A percentile compares a stretch with the other conserved stretches of the same genome.
Evolutionary conservation across 768 basidiomycete species (phyloP).

Genomic region (Amanita pseudoporphyria): DNA sequence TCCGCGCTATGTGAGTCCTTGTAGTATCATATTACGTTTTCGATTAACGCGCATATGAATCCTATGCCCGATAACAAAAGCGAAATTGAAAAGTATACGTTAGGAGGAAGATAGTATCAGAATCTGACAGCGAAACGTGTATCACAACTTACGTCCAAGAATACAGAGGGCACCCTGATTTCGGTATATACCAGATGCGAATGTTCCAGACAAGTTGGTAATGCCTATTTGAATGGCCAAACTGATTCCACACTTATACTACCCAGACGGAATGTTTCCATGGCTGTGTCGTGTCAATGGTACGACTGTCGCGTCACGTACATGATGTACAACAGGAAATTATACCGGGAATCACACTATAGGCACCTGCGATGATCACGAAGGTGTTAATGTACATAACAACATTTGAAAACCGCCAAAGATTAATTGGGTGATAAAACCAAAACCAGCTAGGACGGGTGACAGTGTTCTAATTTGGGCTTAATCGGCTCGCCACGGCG

Average conservation of each 20-base stretch:
- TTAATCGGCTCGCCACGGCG: too few relatives aligned
- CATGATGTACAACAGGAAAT: slow-evolving; percentile 42
- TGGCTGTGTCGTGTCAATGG: slow-evolving; percentile 29
- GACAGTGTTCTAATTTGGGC: too few relatives aligned
- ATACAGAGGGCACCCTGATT: slow-evolving; percentile 49
- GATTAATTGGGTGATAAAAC: too few relatives aligned
- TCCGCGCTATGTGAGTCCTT: too few relatives aligned
- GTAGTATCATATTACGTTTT: too few relatives aligned
- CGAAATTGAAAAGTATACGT: slow-evolving; percentile 36
- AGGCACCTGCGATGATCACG: slow-evolving; percentile 54
- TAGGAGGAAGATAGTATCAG: too few relatives aligned
- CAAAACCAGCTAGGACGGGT: too few relatives aligned
- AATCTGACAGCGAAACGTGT: neutral
- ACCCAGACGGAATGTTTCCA: slow-evolving; percentile 55
- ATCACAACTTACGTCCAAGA: slow-evolving; percentile 46
- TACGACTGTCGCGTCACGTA: neutral
- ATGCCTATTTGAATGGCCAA: slow-evolving; percentile 61
- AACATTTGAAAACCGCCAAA: too few relatives aligned
- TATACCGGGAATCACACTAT: slow-evolving; percentile 48
- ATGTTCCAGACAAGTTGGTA: slow-evolving; percentile 56
- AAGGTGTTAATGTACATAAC: slow-evolving; percentile 69
- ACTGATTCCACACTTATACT: slow-evolving; percentile 61
- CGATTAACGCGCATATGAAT: neutral
- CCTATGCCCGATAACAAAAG: slow-evolving; percentile 44
- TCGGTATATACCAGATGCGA: slow-evolving; percentile 55